Conservation (phyloP, 305 asterid species). For the Salvia sclarea region DNA sequence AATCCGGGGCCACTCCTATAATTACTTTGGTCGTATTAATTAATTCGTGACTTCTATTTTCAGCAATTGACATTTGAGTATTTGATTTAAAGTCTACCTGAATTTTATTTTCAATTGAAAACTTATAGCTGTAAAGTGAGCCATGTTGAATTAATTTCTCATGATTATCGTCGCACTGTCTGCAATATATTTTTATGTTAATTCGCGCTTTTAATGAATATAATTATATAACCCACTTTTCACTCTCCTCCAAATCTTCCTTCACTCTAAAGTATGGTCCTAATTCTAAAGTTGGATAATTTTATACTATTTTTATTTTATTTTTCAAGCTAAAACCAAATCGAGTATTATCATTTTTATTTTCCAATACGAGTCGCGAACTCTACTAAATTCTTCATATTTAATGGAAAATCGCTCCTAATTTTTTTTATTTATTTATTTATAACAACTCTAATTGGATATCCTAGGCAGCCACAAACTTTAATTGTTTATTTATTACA, state of each 20-base stretch:
- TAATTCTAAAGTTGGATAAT: too few relatives aligned
- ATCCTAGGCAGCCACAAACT: too few relatives aligned
- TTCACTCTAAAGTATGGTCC: too few relatives aligned
- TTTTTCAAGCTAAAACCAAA: too few relatives aligned
- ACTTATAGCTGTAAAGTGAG: conserved; percentile 21
- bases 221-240: not conserved
- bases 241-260: not conserved
- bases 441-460: too few relatives aligned
- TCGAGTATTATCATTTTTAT: too few relatives aligned
- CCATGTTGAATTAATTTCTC: conserved; percentile 11
- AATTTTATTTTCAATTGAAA: not conserved
- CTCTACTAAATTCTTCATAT: too few relatives aligned
- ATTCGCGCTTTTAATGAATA: not conserved
- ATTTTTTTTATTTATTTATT: too few relatives aligned
- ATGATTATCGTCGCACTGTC: conserved; percentile 17
- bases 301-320: too few relatives aligned
- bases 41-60: not conserved
- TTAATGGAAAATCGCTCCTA: too few relatives aligned
- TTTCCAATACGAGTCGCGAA: too few relatives aligned
- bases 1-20: not conserved
- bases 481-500: too few relatives aligned
- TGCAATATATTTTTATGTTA: not conserved
- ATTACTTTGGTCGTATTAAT: not conserved
- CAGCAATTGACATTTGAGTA: not conserved
- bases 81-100: not conserved